These are phyloP conservation scores for Vitis rotundifolia DNA, from an alignment of 164 flowering plant species.

Conservation along the genomic window DNA sequence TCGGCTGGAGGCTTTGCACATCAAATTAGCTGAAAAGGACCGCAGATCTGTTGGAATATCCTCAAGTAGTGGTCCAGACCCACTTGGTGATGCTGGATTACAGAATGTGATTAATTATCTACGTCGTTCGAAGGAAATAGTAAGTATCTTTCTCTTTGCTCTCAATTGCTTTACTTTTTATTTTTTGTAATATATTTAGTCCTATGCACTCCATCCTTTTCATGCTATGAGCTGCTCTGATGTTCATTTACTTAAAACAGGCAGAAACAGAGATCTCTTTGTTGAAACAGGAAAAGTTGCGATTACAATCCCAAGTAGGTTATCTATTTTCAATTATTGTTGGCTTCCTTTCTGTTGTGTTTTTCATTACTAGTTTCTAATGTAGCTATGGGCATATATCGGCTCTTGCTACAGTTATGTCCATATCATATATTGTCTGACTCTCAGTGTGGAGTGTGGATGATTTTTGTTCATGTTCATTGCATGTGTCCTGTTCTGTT, in stretches of 20 bases:
- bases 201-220: too few relatives aligned
- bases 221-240: neutral
- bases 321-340: neutral
- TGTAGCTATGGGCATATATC: too few relatives aligned
- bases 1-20: constrained; percentile 81
- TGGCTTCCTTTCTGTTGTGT: neutral
- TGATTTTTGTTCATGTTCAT: too few relatives aligned
- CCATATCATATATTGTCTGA: too few relatives aligned
- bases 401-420: too few relatives aligned
- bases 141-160: constrained; percentile 21
- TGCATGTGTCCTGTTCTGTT: too few relatives aligned
- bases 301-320: constrained; percentile 79
- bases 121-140: constrained; percentile 85
- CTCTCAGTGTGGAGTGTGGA: too few relatives aligned
- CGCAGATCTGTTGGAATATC: constrained; percentile 43
- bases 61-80: constrained; percentile 26
- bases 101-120: constrained; percentile 78
- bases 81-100: constrained; percentile 55
- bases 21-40: constrained; percentile 76
- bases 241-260: constrained; percentile 33
- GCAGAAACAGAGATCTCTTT: constrained; percentile 91
- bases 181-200: too few relatives aligned
- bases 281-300: constrained; percentile 80
- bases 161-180: too few relatives aligned
- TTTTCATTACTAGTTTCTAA: too few relatives aligned